Base-by-base conservation (phyloP, 495 filamentous ascomycete species). In the Penicillium silybi region DNA sequence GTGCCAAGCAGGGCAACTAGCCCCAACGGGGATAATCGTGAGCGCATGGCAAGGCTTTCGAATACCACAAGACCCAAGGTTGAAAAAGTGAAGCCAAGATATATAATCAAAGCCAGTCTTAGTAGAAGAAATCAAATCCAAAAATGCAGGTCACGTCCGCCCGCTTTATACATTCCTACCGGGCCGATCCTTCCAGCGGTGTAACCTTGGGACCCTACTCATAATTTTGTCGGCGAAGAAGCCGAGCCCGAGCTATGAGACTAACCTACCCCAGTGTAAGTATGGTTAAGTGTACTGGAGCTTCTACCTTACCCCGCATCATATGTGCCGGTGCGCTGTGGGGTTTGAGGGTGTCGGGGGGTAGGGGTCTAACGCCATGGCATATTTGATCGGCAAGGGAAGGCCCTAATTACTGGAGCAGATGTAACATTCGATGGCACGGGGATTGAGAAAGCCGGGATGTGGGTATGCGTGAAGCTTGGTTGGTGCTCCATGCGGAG, bases 241-340 rank as follows among this genome's bases (percentile, higher is more conserved):
- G 29, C 29, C 29, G 29, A 32, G 10, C 11, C 8, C 6, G 29
- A 4, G 29, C 6, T 32, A 32, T 10, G 29, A 32, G 29, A 32
- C 9, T 11, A 13, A 3, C 11, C 29, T 23, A 10, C 2, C 11
- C 1, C 9, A 13, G 29, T 10, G 4, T 13, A 11, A 10, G 2
- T 13, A 32, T 11, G 10, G 4, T 32, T 32, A 32, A 3, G 10
- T n/a, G 22, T 42, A 18, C 26, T 39, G 37, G n/a, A 39, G 37
- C 37, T 39, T 32, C 16, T 25, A 47, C 56, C 56, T 6, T 25
- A 47, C 56, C 56, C 56, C 56, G 51, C 56, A 44, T 54, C 10
- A 22, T 25, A n/a, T 32, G 46, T 13, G 29, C 29, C 3, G 11
- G 29, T 15, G 11, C 29, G 29, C 10, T 32, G 29, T 32, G 1